Conservation (phyloP, 345 rosid species). For the Diplotaxis tenuifolia region DNA sequence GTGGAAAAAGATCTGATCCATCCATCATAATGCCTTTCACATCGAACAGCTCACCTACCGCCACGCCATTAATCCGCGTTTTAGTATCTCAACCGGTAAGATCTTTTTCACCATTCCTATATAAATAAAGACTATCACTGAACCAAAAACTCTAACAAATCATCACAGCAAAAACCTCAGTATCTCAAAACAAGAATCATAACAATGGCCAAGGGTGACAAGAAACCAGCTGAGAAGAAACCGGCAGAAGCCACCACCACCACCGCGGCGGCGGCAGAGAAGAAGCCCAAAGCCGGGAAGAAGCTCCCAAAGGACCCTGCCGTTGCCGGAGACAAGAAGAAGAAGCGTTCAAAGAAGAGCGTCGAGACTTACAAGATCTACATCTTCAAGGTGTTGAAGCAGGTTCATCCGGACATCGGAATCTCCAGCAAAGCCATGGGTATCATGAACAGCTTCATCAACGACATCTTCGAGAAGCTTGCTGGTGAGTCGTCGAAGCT, state of each 20-base stretch:
- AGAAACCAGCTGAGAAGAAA: conserved; percentile 40
- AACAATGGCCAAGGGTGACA: conserved; percentile 31
- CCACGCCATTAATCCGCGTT: conserved; percentile 25
- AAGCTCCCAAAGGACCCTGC: conserved; percentile 45
- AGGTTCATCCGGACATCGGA: conserved; percentile 57
- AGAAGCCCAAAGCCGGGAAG: conserved; percentile 61
- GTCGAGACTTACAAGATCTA: conserved; percentile 61
- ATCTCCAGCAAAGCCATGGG: conserved; percentile 42
- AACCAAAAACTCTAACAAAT: neutral
- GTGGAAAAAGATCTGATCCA: conserved; percentile 14
- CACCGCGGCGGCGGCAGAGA: conserved; percentile 40
- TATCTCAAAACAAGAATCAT: neutral
- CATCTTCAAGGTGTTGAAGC: conserved; percentile 59
- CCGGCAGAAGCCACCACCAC: conserved; percentile 1
- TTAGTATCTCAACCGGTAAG: neutral
- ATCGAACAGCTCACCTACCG: neutral
- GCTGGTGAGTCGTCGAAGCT: conserved; percentile 51
- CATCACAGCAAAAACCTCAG: neutral
- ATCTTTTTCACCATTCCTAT: neutral
- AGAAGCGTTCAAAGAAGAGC: conserved; percentile 53
- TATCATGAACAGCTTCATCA: conserved; percentile 41
- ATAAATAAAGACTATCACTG: neutral
- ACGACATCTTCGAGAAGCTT: conserved; percentile 55
- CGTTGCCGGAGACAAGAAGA: conserved; percentile 49
- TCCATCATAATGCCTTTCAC: neutral